A percentile compares a stretch with the other conserved stretches of the same genome.
Evolutionary conservation across 176 grass and related monocot species (phyloP).

Genomic region (Aegilops sharonensis): DNA sequence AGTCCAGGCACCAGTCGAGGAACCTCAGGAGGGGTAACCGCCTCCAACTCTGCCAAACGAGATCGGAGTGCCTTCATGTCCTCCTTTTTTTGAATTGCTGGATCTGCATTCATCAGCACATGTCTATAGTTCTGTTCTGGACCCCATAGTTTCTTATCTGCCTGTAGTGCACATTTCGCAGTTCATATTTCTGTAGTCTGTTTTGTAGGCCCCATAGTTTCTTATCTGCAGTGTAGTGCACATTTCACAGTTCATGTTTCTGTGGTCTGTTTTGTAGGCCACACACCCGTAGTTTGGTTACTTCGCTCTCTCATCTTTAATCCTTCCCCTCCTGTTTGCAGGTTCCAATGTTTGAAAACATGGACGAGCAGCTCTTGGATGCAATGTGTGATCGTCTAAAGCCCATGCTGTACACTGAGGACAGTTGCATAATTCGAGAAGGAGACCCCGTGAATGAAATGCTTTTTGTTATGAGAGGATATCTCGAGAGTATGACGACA

Average conservation of each 20-base stretch:
- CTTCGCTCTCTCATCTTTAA: background rate
- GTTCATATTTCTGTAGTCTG: background rate
- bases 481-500: conserved; percentile 76
- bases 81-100: conserved; percentile 1
- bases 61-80: no score
- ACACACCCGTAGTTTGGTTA: background rate
- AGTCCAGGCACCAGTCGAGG: no score
- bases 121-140: conserved; percentile 12
- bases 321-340: conserved; percentile 10
- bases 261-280: no score
- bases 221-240: conserved; percentile 8
- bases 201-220: background rate
- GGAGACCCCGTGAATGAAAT: conserved; percentile 94
- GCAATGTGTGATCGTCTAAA: conserved; percentile 87
- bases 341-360: conserved; percentile 97
- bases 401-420: conserved; percentile 80
- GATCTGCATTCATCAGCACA: background rate
- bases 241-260: conserved; percentile 7
- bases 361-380: conserved; percentile 91
- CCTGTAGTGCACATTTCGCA: conserved; percentile 2
- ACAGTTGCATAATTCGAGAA: conserved; percentile 76
- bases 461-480: conserved; percentile 95
- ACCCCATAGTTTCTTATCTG: background rate
- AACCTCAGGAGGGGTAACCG: no score
- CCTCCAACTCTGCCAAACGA: no score